Conservation (phyloP, 768 basidiomycete genomes). For the Suillus paluster region DNA sequence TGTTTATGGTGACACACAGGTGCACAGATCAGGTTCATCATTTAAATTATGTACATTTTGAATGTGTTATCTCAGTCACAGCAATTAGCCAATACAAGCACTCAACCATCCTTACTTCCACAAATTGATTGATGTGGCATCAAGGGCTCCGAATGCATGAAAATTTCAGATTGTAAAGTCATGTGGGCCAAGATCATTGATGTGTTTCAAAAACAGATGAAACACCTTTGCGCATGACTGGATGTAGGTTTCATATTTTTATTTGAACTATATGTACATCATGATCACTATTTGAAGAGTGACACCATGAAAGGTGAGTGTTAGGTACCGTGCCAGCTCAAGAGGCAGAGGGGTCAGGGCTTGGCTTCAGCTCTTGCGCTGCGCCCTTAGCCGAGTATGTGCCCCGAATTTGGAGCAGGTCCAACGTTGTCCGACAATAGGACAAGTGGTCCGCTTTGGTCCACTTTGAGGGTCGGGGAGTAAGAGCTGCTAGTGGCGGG, state of each 20-base stretch:
- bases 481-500: too few species aligned
- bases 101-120: slow-evolving; percentile 42
- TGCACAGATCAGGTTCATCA: slow-evolving; percentile 39
- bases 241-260: slow-evolving; percentile 19
- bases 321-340: too few species aligned
- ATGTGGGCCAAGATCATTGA: slow-evolving; percentile 33
- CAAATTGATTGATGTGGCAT: slow-evolving; percentile 43
- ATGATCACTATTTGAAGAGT: slow-evolving; percentile 12
- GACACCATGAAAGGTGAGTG: slow-evolving; percentile 17
- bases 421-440: too few species aligned
- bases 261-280: too few species aligned
- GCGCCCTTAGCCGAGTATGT: too few species aligned
- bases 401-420: too few species aligned
- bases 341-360: too few species aligned
- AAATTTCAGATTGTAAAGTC: slow-evolving; percentile 35
- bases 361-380: too few species aligned
- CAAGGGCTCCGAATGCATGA: slow-evolving; percentile 40
- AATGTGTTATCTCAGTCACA: background rate
- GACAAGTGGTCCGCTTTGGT: too few species aligned
- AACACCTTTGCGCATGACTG: slow-evolving; percentile 16
- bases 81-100: slow-evolving; percentile 33
- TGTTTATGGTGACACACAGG: too few species aligned
- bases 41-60: background rate
- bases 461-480: too few species aligned
- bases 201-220: slow-evolving; percentile 31